Base-by-base conservation (phyloP, 1,284 basidiomycete genomes). In the Fomitopsis pinicola region DNA sequence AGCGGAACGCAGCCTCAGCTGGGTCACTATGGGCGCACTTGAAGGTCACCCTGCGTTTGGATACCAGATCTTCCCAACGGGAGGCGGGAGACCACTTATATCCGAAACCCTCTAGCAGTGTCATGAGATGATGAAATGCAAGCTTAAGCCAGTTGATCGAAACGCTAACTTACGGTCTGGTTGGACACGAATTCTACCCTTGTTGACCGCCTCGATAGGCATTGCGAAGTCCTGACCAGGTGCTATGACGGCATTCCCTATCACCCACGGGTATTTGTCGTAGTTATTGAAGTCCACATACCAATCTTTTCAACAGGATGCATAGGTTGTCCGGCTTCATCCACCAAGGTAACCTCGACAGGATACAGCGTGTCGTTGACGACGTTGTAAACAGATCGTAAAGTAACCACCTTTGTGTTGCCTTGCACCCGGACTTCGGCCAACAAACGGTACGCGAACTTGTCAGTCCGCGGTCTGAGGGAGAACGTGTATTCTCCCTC, bases 371-470 rank as follows among this genome's bases (percentile, higher is more conserved):
- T 97, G 63, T 88, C 78, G 75, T 99, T 99, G 74, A 96, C 91
- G 58, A 99, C 82, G 69, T 92, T 89, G 75, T 97, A 96, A 0
- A 94, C 95, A 0, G 97, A 99, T 44, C 96, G 85, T 68, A 99
- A 85, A 1, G 95, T 98, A 64, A 99, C 93, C 63, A 97, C 78
- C 79, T 99, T 99, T 73, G 97, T 91, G 70, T 96, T 98, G 73
- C 97, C 89, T 70, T 93, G 84, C 35, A 99, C 87, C 66, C 86
- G 89, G 65, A 99, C 89, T 67, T 98, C 96, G 73, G 94, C 97
- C 26, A 97, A 82, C 46, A 99, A 74, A 44, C 95, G 91, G 72
- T 94, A 88, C 3, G 87, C 83, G 61, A 92, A 88, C 72, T 90
- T 91, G 45, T 86, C 86, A 17, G 78, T 81, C 66, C 88, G 84